Conservation (phyloP, 2,329 filamentous ascomycete species). For the Trichoderma sp. region DNA sequence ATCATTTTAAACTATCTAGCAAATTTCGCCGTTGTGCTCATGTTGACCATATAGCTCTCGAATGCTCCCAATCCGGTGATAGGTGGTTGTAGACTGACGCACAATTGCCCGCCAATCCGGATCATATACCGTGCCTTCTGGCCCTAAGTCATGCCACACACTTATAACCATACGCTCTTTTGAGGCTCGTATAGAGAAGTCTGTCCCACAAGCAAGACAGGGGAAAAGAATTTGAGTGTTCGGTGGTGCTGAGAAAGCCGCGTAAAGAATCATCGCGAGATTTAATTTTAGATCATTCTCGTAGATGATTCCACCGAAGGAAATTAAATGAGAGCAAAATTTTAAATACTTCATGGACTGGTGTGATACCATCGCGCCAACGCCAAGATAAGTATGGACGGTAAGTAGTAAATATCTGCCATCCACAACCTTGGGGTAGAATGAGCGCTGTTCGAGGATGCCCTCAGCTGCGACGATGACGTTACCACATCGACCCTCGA, state of each 20-base stretch:
- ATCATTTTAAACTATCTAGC: background rate
- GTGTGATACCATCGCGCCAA: background rate
- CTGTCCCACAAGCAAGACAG: background rate
- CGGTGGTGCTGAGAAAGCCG: background rate
- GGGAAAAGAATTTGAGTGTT: background rate
- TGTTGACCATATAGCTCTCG: constrained; percentile 11
- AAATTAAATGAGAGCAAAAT: background rate
- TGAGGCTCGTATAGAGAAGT: background rate
- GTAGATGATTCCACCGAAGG: background rate
- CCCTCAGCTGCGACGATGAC: background rate
- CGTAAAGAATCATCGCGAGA: background rate
- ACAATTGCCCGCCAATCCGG: background rate
- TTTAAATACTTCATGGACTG: background rate
- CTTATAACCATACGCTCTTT: background rate
- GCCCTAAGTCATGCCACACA: background rate
- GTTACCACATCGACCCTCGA: background rate
- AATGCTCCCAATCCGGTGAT: background rate
- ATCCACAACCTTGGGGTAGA: background rate
- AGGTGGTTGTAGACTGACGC: background rate
- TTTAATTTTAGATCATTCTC: background rate
- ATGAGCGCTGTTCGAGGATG: background rate
- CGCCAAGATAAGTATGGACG: background rate
- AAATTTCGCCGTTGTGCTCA: background rate
- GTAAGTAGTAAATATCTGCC: background rate
- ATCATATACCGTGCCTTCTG: background rate